phyloP scores from a whole-genome alignment of 176 grass and related monocot genomes.

The Alloteropsis semialata region DNA sequence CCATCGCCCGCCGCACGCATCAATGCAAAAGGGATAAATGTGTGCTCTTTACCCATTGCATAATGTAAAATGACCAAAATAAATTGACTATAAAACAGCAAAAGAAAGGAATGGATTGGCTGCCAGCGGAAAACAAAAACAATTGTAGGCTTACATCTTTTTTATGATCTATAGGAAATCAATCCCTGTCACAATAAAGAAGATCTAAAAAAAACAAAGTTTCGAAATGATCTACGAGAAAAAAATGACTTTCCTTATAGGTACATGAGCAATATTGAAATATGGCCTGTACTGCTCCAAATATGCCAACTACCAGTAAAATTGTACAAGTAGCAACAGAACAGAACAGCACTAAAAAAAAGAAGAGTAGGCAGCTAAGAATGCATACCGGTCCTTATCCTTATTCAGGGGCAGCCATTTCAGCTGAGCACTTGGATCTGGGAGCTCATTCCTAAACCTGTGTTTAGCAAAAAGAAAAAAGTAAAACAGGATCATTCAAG shows the following conservation, averaged over 20 bases:
- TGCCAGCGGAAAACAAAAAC: conserved; percentile 1
- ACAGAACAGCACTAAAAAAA: background rate
- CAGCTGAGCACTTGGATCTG: conserved; percentile 74
- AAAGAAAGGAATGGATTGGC: background rate
- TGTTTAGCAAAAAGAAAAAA: conserved; percentile 21
- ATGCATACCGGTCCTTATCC: conserved; percentile 82
- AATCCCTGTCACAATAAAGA: background rate
- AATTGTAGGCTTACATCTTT: background rate
- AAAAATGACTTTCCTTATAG: background rate
- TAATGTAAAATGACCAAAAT: background rate
- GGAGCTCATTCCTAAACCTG: conserved; percentile 97
- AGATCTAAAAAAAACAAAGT: background rate
- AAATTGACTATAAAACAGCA: conserved; percentile 11
- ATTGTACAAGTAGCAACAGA: background rate
- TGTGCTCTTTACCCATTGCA: background rate
- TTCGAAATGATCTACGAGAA: background rate
- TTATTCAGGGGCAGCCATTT: conserved; percentile 88
- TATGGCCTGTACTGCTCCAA: background rate
- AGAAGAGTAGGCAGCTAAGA: conserved; percentile 4
- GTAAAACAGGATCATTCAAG: conserved; percentile 2
- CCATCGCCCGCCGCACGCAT: background rate
- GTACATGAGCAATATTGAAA: conserved; percentile 1
- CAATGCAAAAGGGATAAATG: conserved; percentile 14
- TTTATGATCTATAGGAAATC: background rate
- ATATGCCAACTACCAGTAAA: background rate